phyloP scores from a whole-genome alignment of 305 asterid genomes.

The Solanum aculeatissimum region DNA sequence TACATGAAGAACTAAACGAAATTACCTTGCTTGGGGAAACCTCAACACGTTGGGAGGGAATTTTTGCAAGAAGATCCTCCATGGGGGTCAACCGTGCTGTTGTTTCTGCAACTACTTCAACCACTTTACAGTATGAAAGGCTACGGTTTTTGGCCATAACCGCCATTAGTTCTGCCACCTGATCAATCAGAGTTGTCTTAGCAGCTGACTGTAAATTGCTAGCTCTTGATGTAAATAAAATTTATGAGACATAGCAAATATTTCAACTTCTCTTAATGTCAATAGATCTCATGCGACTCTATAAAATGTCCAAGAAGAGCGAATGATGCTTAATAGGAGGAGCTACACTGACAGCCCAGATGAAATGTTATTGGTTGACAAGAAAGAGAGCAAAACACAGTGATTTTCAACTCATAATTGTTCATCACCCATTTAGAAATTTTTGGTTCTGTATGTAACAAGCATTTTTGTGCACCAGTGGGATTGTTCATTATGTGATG shows the following conservation, averaged over 20 bases:
- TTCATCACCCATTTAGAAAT: neutral
- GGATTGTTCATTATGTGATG: neutral
- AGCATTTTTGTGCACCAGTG: neutral
- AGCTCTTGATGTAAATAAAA: neutral
- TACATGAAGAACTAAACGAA: neutral
- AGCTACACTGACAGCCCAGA: neutral
- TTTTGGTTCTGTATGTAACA: neutral
- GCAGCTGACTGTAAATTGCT: neutral
- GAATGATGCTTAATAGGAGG: neutral
- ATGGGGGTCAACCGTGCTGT: slow-evolving; percentile 70
- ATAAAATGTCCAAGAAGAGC: neutral
- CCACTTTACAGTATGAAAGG: slow-evolving; percentile 72
- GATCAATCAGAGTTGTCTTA: slow-evolving; percentile 15
- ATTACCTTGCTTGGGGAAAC: slow-evolving; percentile 33
- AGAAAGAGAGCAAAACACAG: neutral
- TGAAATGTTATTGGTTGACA: neutral
- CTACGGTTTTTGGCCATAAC: slow-evolving; percentile 63
- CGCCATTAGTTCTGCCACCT: slow-evolving; percentile 93
- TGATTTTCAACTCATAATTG: neutral
- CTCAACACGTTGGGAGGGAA: slow-evolving; percentile 49
- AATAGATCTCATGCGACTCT: neutral
- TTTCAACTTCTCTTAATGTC: neutral
- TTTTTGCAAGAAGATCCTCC: slow-evolving; percentile 63
- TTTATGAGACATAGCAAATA: neutral
- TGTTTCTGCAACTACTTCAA: slow-evolving; percentile 91